A percentile compares a stretch with the other conserved stretches of the same genome.
These are phyloP conservation scores for Dipodascus albidus DNA, from an alignment of 805 yeast genomes.

Conservation along the genomic window DNA sequence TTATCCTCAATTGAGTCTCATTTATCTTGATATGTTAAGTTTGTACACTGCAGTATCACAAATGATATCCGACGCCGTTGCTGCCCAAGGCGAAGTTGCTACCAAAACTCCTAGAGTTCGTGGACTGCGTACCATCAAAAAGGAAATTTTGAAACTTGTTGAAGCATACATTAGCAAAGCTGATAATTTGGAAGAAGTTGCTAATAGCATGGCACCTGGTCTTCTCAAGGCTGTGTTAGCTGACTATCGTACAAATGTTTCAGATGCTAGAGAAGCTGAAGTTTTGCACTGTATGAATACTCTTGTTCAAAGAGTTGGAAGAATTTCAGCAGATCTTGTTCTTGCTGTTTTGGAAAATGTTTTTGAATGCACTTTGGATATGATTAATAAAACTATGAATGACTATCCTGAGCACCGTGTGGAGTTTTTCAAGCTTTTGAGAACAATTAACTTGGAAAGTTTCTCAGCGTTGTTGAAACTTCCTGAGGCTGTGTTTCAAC, in stretches of 20 bases:
- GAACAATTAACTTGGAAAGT: constrained; percentile 75
- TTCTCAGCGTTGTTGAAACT: constrained; percentile 79
- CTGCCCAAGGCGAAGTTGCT: constrained; percentile 72
- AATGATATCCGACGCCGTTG: constrained; percentile 73
- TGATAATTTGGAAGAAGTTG: constrained; percentile 75
- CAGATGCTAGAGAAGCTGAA: constrained; percentile 97
- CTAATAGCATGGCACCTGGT: constrained; percentile 70
- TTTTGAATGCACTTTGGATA: constrained; percentile 85
- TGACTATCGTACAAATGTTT: constrained; percentile 79
- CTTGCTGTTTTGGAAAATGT: constrained; percentile 79
- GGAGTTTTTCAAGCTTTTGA: constrained; percentile 82
- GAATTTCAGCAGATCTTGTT: constrained; percentile 78
- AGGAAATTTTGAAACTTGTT: constrained; percentile 79
- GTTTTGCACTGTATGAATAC: constrained; percentile 92
- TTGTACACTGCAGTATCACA: constrained; percentile 80
- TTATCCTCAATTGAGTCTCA: constrained; percentile 73
- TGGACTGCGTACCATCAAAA: constrained; percentile 90
- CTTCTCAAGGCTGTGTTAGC: constrained; percentile 74
- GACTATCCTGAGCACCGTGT: constrained; percentile 98
- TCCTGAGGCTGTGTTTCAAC: constrained; percentile 85
- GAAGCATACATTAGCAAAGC: constrained; percentile 86
- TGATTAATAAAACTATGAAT: constrained; percentile 91
- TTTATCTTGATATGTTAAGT: constrained; percentile 82
- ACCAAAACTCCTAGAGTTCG: constrained; percentile 93
- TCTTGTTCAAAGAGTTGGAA: constrained; percentile 78